Base-by-base conservation (phyloP, 495 filamentous ascomycete species). In the Parathielavia appendiculata region DNA sequence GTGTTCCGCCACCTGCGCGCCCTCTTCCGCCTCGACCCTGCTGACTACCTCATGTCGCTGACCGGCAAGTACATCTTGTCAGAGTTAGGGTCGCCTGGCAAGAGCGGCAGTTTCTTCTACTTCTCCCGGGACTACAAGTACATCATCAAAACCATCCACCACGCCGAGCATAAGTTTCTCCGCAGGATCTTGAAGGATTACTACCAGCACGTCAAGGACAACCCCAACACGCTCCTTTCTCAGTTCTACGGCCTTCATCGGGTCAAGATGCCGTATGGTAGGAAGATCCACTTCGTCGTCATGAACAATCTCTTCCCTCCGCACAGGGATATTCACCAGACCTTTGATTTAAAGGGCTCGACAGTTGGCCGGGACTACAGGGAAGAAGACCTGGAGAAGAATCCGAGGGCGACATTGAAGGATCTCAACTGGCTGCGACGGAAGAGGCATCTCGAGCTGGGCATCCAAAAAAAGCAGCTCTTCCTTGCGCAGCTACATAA, bases 271-370 rank as follows among this genome's bases (percentile, higher is more conserved):
- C 92, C 93, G 0, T 99, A 95, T 68, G 93, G 95, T 36, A 86
- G 90, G 59, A 99, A 99, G 77, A 97, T 97, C 59, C 95, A 99
- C 71, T 99, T 99, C 63, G 95, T 99, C 36, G 91, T 99, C 64
- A 99, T 99, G 93, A 99, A 99, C 78, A 99, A 99, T 66, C 81
- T 99, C 19, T 97, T 99, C 65, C 93, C 93, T 17, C 93, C 93
- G 5, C 93, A 99, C 72, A 83, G 92, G 52, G 93, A 99, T 71
- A 97, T 99, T 55, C 93, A 99, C 74, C 83, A 90, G 63, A 97
- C 91, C 5, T 99, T 96, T 63, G 93, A 99, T 66, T 69, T 99
- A 56, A 99, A 99, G 71, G 93, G 93, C n/a, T 97, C 92, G 16
- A 97, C 92, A 0, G 83, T 97, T 60, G 93, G 93, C 34, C 83